Base-by-base conservation (phyloP, 371 early-diverging fungal species). In the Mortierella sp. region DNA sequence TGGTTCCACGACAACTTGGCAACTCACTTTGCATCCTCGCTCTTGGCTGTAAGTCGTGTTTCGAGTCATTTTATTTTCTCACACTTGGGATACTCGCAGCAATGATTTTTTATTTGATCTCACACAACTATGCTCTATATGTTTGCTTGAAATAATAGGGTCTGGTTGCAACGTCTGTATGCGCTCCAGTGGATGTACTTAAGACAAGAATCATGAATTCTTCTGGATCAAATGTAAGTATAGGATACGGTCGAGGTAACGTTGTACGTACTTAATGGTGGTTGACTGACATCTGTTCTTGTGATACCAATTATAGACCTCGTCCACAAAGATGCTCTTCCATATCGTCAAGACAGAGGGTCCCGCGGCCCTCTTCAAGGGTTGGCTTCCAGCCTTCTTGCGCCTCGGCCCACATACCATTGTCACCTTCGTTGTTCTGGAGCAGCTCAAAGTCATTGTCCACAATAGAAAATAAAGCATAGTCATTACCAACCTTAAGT, bases 161-260 rank as follows among this genome's bases (percentile, higher is more conserved):
- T 31, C 83, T 97, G 21, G 90, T 95, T 14, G 94, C 96, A 5
- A 97, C 97, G 0, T 96, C 97, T 4, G 89, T 88, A 0, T 92
- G 92, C 46, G 90, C 93, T 7, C 94, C 95, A 19, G 80, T 94
- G 41, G 97, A 97, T 81, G 96, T 97, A 14, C 84, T 94, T 50
- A 97, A 97, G 80, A 95, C 95, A 0, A 88, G 96, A 27, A 86
- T 94, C 46, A 95, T 97, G 96, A 91, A 89, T 68, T 80, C 85
- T 8, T 79, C 67, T n/a, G 72, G 79, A 46, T 30, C 60, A 23
- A 65, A 27, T 62, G 81, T 81, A 71, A 59, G 53, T 64, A n/a
- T 44, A 27, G 4, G 27, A 23, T 6, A 46, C 15, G 47, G 17
- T 34, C 6, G 14, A n/a, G n/a, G n/a, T n/a, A n/a, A n/a, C n/a